Conservation (phyloP, 768 basidiomycete genomes). For the Pleurotus platypus region DNA sequence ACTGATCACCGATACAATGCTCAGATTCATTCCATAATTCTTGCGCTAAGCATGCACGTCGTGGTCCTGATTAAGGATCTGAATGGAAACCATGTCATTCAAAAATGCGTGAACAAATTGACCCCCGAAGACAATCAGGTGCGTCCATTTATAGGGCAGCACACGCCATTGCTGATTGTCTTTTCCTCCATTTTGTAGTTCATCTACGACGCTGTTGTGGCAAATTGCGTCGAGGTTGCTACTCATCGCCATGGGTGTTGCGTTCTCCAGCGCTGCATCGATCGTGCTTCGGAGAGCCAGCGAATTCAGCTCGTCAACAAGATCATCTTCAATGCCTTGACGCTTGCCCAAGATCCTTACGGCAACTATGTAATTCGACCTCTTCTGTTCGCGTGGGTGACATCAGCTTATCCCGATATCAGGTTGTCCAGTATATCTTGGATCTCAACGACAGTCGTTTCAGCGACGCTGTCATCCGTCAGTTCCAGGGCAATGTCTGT, state of each 20-base stretch:
- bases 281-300: constrained; percentile 95
- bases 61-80: constrained; percentile 99
- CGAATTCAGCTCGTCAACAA: constrained; percentile 96
- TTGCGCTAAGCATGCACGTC: constrained; percentile 95
- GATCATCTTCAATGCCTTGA: constrained; percentile 97
- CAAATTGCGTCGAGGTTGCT: constrained; percentile 98
- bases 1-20: constrained; percentile 79
- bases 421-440: constrained; percentile 97
- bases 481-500: constrained; percentile 96
- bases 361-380: constrained; percentile 74
- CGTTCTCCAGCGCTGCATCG: constrained; percentile 95
- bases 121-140: constrained; percentile 99
- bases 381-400: not conserved
- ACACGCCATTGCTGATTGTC: too few species aligned
- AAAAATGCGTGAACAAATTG: constrained; percentile 98
- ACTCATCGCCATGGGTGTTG: constrained; percentile 98
- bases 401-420: constrained; percentile 3
- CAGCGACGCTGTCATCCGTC: constrained; percentile 95
- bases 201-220: constrained; percentile 98
- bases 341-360: constrained; percentile 95
- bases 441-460: constrained; percentile 98
- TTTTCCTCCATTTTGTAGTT: constrained; percentile 50
- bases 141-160: too few species aligned
- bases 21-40: constrained; percentile 95
- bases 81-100: constrained; percentile 97